Conservation (phyloP, 2,329 filamentous ascomycete genomes). For the Mollisiaceae sp. region DNA sequence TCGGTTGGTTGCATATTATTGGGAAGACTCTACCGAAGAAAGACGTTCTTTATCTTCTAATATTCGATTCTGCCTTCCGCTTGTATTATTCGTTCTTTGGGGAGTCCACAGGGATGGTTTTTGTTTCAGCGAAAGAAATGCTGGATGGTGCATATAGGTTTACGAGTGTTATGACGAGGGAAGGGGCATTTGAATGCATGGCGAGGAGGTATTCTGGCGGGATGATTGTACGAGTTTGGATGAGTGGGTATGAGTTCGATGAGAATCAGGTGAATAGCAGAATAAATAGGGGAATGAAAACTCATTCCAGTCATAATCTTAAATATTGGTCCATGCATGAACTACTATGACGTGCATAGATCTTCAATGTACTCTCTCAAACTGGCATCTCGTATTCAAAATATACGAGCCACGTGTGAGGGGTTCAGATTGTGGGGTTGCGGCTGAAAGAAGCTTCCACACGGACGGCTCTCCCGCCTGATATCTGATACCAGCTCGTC, state of each 20-base stretch:
- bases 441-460: constrained; percentile 6
- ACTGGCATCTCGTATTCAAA: neutral
- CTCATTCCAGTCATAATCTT: neutral
- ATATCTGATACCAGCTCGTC: neutral
- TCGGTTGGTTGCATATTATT: constrained; percentile 26
- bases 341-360: neutral
- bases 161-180: constrained; percentile 32
- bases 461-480: neutral
- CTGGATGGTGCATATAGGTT: constrained; percentile 32
- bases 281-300: constrained; percentile 12
- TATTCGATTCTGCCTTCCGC: constrained; percentile 1
- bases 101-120: constrained; percentile 2
- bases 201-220: neutral
- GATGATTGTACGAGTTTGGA: constrained; percentile 20
- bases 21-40: neutral
- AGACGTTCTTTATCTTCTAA: constrained; percentile 2
- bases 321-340: neutral
- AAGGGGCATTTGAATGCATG: neutral
- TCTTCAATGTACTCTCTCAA: neutral
- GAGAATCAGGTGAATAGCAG: neutral
- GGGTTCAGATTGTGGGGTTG: constrained; percentile 8
- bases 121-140: constrained; percentile 13
- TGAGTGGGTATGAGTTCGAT: constrained; percentile 1
- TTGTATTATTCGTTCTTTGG: constrained; percentile 11
- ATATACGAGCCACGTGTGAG: constrained; percentile 6